Evolutionary conservation across 768 basidiomycete genomes (phyloP).

Genomic region (Chalciporus chontae): DNA sequence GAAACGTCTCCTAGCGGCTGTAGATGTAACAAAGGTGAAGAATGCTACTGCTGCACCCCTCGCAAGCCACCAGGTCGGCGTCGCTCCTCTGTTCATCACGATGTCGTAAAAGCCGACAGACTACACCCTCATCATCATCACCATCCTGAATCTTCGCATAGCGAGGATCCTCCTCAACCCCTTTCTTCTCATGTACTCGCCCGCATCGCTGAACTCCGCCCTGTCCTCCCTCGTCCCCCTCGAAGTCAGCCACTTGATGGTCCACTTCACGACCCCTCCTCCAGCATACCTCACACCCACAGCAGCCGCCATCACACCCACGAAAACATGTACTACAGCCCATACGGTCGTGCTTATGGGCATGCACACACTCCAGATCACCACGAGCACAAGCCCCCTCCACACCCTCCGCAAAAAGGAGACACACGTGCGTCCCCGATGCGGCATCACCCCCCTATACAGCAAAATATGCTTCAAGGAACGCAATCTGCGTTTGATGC

Average conservation of each 20-base stretch:
- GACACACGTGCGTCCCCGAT: conserved; percentile 21
- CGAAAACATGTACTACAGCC: conserved; percentile 54
- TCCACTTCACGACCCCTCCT: conserved; percentile 47
- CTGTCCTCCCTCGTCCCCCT: conserved; percentile 64
- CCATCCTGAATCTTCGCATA: conserved; percentile 16
- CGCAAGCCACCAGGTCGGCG: conserved; percentile 40
- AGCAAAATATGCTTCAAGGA: conserved; percentile 27
- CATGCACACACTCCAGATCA: conserved; percentile 38
- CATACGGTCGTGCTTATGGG: conserved; percentile 68
- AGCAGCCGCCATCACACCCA: conserved; percentile 44
- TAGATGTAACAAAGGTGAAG: conserved; percentile 41
- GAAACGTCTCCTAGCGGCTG: conserved; percentile 44
- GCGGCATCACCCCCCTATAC: conserved; percentile 20
- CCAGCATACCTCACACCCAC: conserved; percentile 40
- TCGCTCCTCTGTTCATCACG: conserved; percentile 28
- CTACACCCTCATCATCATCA: conserved; percentile 14
- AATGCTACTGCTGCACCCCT: conserved; percentile 58
- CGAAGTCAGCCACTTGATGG: conserved; percentile 26
- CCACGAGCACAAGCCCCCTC: conserved; percentile 20
- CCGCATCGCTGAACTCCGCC: conserved; percentile 62
- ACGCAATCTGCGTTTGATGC: conserved; percentile 23
- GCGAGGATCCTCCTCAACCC: conserved; percentile 16
- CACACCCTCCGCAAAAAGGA: not conserved
- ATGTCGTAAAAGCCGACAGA: conserved; percentile 29
- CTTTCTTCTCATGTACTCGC: conserved; percentile 50